Evolutionary conservation across 1,284 basidiomycete species (phyloP).

Genomic region (Cutaneotrichosporon curvatum): DNA sequence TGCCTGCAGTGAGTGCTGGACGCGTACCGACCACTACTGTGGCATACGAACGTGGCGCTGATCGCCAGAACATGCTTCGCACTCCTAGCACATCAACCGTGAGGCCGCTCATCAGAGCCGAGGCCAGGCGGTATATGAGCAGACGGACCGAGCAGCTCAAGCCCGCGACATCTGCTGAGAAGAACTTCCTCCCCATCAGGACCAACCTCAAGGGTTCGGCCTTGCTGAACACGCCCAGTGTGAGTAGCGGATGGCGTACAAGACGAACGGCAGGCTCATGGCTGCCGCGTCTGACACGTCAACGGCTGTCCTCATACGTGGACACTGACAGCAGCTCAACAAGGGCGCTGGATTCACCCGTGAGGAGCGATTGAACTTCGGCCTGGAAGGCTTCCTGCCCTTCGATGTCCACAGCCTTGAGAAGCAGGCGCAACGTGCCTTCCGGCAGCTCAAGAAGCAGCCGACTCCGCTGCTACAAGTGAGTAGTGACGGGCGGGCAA

Average conservation of each 20-base stretch:
- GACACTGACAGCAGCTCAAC: constrained; percentile 27
- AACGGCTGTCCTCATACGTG: neutral
- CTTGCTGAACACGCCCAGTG: constrained; percentile 38
- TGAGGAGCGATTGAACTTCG: constrained; percentile 61
- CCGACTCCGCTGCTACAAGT: constrained; percentile 39
- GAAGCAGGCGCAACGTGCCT: constrained; percentile 61
- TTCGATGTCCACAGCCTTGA: constrained; percentile 66
- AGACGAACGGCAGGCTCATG: too few species aligned
- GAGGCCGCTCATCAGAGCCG: too few species aligned
- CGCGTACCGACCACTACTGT: too few species aligned
- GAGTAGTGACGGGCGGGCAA: too few species aligned
- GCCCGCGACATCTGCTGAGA: constrained; percentile 9
- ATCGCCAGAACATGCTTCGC: too few species aligned
- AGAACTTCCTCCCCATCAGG: constrained; percentile 33
- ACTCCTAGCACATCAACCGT: too few species aligned
- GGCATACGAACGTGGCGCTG: too few species aligned
- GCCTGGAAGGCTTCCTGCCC: constrained; percentile 69
- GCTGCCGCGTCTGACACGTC: neutral
- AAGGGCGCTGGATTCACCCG: constrained; percentile 63
- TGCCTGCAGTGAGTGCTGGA: too few species aligned
- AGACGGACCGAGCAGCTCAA: neutral
- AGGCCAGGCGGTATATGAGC: too few species aligned
- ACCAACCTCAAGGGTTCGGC: constrained; percentile 24
- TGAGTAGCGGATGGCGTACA: constrained; percentile 14
- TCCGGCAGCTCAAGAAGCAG: constrained; percentile 53